Evolutionary conservation across 2,329 filamentous ascomycete species (phyloP), one percentile per base, ranked within the genome.

Genomic region (Corynespora cassiicola): DNA sequence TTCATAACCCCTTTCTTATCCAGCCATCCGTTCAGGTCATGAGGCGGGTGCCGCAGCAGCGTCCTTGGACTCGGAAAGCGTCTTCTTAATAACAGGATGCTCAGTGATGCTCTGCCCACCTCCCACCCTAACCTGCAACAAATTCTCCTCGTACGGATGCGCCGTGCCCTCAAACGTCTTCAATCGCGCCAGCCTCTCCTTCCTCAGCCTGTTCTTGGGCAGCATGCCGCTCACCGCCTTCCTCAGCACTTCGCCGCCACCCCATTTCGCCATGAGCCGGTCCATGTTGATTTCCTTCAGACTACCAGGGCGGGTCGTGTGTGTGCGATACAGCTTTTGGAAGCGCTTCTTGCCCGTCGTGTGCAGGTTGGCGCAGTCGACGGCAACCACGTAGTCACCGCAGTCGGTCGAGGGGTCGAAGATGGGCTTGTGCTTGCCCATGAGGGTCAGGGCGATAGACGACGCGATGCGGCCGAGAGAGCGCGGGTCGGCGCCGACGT

Each of bases 371-470:
- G 87, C 81, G 76, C 94, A 97, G 69, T 90, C 86, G 23, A 89
- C 89, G 34, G 94, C 91, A 1, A 99, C 92, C 9, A 99, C 91
- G 71, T 99, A 99, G 82, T 99, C 94, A 57, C 94, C 94, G 79
- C 94, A 97, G 78, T 99, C 94, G 46, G 91, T 96, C 15, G 90
- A 96, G 2, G 94, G 94, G 73, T 97, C 89, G 75, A 85, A 99
- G 70, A 94, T 96, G 15, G 94, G 94, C 75, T 99, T 99, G 80
- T 99, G 87, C 79, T 99, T 99, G 74, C 94, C 94, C 91, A 97
- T 96, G 35, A 96, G 83, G 45, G 89, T 78, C 36, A 86, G 77
- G 47, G 91, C 92, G 69, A 96, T 96, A 49, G 87, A 84, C 36
- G 87, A 90, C 46, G 92, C 92, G 34, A 96, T 80, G 26, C 92